Evolutionary conservation across 768 basidiomycete species (phyloP).

Genomic region (Trametes meyenii): DNA sequence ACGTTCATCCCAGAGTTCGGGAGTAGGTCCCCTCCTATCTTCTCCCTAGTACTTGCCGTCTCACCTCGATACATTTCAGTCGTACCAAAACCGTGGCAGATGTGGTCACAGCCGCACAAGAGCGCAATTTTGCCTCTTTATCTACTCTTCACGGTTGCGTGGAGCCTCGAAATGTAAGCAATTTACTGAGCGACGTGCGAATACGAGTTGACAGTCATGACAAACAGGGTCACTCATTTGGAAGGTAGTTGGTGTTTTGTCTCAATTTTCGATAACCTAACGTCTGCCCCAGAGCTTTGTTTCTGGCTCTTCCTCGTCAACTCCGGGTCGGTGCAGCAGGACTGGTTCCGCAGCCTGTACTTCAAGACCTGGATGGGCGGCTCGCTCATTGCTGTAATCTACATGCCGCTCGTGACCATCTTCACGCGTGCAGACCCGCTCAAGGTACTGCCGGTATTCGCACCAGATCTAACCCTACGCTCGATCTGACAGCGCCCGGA

Average conservation of each 20-base stretch:
- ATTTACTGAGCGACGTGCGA: background rate
- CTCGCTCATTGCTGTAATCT: slow-evolving; percentile 58
- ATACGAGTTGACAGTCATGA: background rate
- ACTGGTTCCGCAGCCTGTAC: slow-evolving; percentile 78
- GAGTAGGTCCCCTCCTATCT: slow-evolving; percentile 43
- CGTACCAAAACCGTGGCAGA: slow-evolving; percentile 60
- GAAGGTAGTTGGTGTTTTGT: slow-evolving; percentile 54
- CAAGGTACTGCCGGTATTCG: slow-evolving; percentile 44
- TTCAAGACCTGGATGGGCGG: slow-evolving; percentile 77
- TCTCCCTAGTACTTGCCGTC: background rate
- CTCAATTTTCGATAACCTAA: background rate
- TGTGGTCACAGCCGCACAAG: slow-evolving; percentile 54
- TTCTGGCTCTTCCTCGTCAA: slow-evolving; percentile 88
- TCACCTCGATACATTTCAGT: slow-evolving; percentile 42
- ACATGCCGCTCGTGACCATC: slow-evolving; percentile 72
- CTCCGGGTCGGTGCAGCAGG: slow-evolving; percentile 57
- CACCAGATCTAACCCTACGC: background rate
- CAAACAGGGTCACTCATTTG: slow-evolving; percentile 69
- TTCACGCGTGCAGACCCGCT: slow-evolving; percentile 61
- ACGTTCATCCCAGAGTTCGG: slow-evolving; percentile 46
- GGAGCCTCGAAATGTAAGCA: slow-evolving; percentile 72
- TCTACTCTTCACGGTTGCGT: slow-evolving; percentile 64
- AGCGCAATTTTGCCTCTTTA: slow-evolving; percentile 65
- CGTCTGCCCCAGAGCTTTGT: slow-evolving; percentile 60
- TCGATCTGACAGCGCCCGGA: slow-evolving; percentile 8